Percentiles rank a stretch among this genome's conserved stretches.
These are phyloP conservation scores for Lathyrus oleraceus DNA, from an alignment of 306 rosid species.

Conservation along the genomic window DNA sequence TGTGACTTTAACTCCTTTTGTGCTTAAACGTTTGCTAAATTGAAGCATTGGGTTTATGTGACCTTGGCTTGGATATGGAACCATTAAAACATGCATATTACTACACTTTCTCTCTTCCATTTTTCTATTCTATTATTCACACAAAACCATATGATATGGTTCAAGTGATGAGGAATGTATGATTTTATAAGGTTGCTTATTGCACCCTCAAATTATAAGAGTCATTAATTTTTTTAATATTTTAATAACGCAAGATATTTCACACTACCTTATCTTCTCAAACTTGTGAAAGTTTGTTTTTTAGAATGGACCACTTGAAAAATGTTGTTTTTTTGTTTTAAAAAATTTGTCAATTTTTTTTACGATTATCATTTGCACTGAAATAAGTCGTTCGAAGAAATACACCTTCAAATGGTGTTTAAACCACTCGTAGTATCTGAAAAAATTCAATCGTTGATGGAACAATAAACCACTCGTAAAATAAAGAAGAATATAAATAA, in stretches of 20 bases:
- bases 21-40: constrained; percentile 46
- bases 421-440: too few relatives aligned
- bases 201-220: neutral
- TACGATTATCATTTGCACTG: too few relatives aligned
- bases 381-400: too few relatives aligned
- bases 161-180: neutral
- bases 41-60: constrained; percentile 64
- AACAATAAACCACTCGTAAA: too few relatives aligned
- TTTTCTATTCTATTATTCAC: neutral
- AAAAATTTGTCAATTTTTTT: too few relatives aligned
- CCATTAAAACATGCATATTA: constrained; percentile 32
- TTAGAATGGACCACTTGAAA: too few relatives aligned
- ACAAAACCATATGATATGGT: neutral
- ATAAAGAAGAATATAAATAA: too few relatives aligned
- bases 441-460: too few relatives aligned
- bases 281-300: too few relatives aligned
- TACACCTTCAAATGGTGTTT: too few relatives aligned
- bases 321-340: too few relatives aligned
- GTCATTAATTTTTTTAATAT: neutral
- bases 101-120: constrained; percentile 30
- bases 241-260: neutral
- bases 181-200: neutral
- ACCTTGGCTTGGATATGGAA: constrained; percentile 72
- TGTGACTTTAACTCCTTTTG: constrained; percentile 46
- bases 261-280: too few relatives aligned